Evolutionary conservation across 2,329 filamentous ascomycete species (phyloP).

Genomic region (Diaporthe amygdali): DNA sequence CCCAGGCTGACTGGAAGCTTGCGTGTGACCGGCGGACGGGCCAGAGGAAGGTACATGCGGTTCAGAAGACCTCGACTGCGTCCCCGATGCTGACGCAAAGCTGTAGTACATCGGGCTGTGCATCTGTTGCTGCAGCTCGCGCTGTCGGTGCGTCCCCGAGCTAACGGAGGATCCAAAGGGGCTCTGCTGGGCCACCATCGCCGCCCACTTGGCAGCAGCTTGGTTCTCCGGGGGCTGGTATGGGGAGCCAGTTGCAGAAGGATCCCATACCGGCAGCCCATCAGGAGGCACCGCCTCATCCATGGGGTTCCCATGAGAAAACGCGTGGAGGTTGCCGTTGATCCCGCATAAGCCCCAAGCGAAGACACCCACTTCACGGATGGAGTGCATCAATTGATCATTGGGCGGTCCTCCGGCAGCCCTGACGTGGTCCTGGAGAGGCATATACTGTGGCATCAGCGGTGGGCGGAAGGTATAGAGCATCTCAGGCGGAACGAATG

Average conservation of each 20-base stretch:
- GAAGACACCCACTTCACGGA: constrained; percentile 86
- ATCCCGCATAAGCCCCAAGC: constrained; percentile 83
- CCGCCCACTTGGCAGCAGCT: constrained; percentile 34
- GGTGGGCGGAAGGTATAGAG: constrained; percentile 50
- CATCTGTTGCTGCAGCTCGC: constrained; percentile 5
- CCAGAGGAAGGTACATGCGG: neutral
- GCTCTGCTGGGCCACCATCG: constrained; percentile 11
- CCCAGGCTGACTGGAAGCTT: neutral
- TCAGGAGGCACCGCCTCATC: constrained; percentile 68
- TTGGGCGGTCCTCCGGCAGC: constrained; percentile 57
- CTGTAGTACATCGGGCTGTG: neutral
- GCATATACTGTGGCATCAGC: constrained; percentile 50
- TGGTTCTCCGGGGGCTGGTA: constrained; percentile 44
- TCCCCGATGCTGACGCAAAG: neutral
- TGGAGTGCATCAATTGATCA: constrained; percentile 76
- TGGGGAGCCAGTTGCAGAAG: constrained; percentile 37
- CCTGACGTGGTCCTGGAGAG: constrained; percentile 48
- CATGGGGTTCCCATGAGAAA: constrained; percentile 64
- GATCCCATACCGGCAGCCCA: constrained; percentile 66
- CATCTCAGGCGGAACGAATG: constrained; percentile 47
- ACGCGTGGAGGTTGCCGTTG: constrained; percentile 74
- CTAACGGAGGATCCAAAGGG: neutral
- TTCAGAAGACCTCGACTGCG: neutral
- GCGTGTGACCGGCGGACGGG: neutral
- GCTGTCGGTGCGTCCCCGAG: constrained; percentile 5